A percentile compares a stretch with the other conserved stretches of the same genome.
Evolutionary conservation across 192 early-diverging fungal genomes (phyloP).

Genomic region (Coemansia sp.): DNA sequence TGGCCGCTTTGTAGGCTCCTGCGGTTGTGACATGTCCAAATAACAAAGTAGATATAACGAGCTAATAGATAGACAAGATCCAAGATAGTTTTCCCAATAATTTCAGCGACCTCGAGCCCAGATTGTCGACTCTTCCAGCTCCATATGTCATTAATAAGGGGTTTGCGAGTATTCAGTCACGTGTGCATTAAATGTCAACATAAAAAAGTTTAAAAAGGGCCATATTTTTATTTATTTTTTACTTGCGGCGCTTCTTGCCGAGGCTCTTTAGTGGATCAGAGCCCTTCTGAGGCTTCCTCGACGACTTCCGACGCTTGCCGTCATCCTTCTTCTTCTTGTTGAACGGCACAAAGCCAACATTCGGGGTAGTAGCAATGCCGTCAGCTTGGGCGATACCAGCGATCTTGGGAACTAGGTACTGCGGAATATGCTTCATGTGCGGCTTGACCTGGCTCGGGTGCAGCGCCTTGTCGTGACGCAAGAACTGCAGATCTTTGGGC

Average conservation of each 20-base stretch:
- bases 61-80: neutral
- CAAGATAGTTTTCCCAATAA: neutral
- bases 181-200: slow-evolving; percentile 2
- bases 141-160: neutral
- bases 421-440: slow-evolving; percentile 93
- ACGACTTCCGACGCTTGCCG: slow-evolving; percentile 31
- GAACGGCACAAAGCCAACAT: slow-evolving; percentile 57
- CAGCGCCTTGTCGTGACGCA: slow-evolving; percentile 90
- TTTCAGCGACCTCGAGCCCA: neutral
- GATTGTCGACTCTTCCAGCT: neutral
- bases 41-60: neutral
- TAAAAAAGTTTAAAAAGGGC: neutral
- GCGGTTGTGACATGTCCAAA: neutral
- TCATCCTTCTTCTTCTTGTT: slow-evolving; percentile 35
- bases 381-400: slow-evolving; percentile 49
- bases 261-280: slow-evolving; percentile 43
- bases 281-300: slow-evolving; percentile 19
- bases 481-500: slow-evolving; percentile 86
- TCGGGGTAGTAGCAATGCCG: slow-evolving; percentile 34
- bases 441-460: slow-evolving; percentile 80
- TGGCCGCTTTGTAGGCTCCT: neutral
- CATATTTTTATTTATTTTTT: neutral
- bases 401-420: slow-evolving; percentile 90
- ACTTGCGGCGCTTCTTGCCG: slow-evolving; percentile 44
- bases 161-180: neutral